These are phyloP conservation scores for Talaromyces liani DNA, from an alignment of 495 filamentous ascomycete species.

Conservation along the genomic window DNA sequence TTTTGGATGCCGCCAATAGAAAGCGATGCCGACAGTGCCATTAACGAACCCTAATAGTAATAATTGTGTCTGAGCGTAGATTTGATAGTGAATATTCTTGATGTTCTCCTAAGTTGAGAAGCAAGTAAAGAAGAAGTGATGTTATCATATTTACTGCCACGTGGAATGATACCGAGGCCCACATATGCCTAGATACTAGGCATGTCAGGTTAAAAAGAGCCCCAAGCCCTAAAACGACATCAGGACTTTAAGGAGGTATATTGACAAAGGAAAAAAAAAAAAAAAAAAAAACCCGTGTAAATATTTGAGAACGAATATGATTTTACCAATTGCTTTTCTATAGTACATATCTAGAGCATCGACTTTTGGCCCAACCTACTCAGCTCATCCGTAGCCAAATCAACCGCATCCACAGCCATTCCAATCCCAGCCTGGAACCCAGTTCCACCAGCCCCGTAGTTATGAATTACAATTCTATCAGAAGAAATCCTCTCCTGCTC, in stretches of 20 bases:
- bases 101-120: background rate
- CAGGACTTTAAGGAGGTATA: background rate
- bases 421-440: slow-evolving; percentile 22
- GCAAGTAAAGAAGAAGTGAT: background rate
- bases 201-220: background rate
- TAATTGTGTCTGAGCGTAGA: background rate
- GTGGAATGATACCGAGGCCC: background rate
- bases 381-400: background rate
- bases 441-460: slow-evolving; percentile 16
- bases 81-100: background rate
- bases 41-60: background rate
- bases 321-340: background rate
- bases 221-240: background rate
- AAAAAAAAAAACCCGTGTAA: background rate
- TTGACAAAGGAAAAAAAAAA: too few relatives aligned
- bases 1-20: slow-evolving; percentile 5
- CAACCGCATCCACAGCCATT: slow-evolving; percentile 13
- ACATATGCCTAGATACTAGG: background rate
- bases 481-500: slow-evolving; percentile 13
- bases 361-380: background rate
- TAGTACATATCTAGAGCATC: background rate
- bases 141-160: background rate
- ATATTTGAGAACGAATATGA: background rate
- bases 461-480: slow-evolving; percentile 15
- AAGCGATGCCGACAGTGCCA: background rate